These are phyloP conservation scores for Diaporthe velutina DNA, from an alignment of 2,329 filamentous ascomycete genomes.

Conservation along the genomic window DNA sequence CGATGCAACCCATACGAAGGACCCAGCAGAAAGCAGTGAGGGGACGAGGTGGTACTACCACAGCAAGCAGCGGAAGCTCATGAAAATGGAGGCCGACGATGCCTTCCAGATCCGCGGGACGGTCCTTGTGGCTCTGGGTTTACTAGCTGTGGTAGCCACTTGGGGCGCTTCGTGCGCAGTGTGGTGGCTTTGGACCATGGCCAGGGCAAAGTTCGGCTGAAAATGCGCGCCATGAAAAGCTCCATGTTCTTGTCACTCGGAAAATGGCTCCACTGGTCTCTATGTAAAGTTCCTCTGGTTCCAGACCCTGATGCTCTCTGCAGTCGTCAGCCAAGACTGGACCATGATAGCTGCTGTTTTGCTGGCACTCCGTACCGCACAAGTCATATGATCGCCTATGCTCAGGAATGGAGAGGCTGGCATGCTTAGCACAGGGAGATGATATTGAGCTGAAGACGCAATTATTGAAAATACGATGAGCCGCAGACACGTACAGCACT, in stretches of 20 bases:
- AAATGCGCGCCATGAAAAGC: not conserved
- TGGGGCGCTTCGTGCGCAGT: slow-evolving; percentile 48
- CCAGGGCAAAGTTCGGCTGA: slow-evolving; percentile 20
- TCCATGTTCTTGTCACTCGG: no score
- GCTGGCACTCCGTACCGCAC: not conserved
- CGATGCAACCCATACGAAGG: slow-evolving; percentile 24
- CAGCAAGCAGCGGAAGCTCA: slow-evolving; percentile 70
- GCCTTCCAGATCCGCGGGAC: slow-evolving; percentile 71
- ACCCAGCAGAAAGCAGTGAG: slow-evolving; percentile 40
- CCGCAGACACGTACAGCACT: not conserved
- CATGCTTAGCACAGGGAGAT: not conserved
- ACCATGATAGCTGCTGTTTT: not conserved
- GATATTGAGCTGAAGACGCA: not conserved
- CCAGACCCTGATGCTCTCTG: not conserved
- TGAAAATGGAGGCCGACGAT: slow-evolving; percentile 72
- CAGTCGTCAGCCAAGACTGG: slow-evolving; percentile 5
- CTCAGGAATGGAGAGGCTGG: not conserved
- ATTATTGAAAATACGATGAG: not conserved
- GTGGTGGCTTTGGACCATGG: slow-evolving; percentile 38
- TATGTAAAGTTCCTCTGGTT: not conserved
- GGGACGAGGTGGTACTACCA: slow-evolving; percentile 61
- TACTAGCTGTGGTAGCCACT: slow-evolving; percentile 48
- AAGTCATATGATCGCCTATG: not conserved
- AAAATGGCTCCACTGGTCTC: not conserved
- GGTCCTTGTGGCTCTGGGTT: slow-evolving; percentile 64